Evolutionary conservation across 2,329 filamentous ascomycete species (phyloP).

Genomic region (Macroventuria anomochaeta): DNA sequence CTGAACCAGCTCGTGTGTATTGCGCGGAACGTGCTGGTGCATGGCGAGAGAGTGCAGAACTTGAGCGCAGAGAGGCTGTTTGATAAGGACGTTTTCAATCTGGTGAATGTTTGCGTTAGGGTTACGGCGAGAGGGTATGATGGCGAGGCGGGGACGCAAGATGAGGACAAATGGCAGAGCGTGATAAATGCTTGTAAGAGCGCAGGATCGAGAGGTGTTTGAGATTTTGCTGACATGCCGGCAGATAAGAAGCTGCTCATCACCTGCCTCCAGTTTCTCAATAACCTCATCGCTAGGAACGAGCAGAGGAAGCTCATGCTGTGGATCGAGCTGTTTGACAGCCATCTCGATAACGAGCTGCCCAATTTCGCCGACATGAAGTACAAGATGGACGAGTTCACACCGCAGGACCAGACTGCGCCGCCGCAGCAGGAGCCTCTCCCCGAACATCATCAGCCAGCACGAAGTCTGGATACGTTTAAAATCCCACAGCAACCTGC

Average conservation of each 20-base stretch:
- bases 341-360: conserved; percentile 53
- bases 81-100: conserved; percentile 65
- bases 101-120: conserved; percentile 69
- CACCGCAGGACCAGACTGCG: conserved; percentile 27
- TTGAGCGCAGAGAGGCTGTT: conserved; percentile 66
- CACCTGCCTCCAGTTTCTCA: conserved; percentile 69
- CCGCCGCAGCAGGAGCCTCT: conserved; percentile 11
- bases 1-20: conserved; percentile 68
- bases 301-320: conserved; percentile 69
- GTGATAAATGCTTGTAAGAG: conserved; percentile 64
- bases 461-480: conserved; percentile 39
- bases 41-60: conserved; percentile 67
- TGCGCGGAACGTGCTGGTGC: conserved; percentile 66
- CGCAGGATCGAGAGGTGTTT: too few species aligned
- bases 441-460: conserved; percentile 20
- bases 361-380: conserved; percentile 49
- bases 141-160: conserved; percentile 65
- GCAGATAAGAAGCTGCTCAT: conserved; percentile 67
- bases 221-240: conserved; percentile 10
- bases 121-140: conserved; percentile 70
- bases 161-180: conserved; percentile 70
- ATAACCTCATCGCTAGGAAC: conserved; percentile 71
- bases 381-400: conserved; percentile 44
- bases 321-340: conserved; percentile 70
- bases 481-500: conserved; percentile 49